Evolutionary conservation across 2,329 filamentous ascomycete species (phyloP).

Genomic region (Sporothrix phasma): DNA sequence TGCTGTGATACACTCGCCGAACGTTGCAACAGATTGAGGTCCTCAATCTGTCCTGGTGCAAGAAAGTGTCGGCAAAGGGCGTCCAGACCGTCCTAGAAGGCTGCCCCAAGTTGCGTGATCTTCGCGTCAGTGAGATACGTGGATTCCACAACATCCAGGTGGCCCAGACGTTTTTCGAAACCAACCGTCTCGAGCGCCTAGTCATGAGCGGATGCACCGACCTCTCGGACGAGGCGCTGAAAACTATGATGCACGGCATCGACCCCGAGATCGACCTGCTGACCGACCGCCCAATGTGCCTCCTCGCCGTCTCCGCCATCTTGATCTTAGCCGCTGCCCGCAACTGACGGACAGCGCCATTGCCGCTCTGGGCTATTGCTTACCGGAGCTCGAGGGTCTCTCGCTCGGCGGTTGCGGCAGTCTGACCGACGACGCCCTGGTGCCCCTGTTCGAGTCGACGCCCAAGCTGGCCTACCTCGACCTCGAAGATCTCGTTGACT

Average conservation of each 20-base stretch:
- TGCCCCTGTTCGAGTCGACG: slow-evolving; percentile 61
- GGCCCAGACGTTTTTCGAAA: slow-evolving; percentile 63
- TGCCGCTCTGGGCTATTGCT: slow-evolving; percentile 59
- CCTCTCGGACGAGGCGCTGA: slow-evolving; percentile 63
- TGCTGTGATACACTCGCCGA: slow-evolving; percentile 79
- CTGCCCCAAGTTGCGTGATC: slow-evolving; percentile 64
- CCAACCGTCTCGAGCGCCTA: slow-evolving; percentile 74
- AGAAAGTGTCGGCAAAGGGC: slow-evolving; percentile 68
- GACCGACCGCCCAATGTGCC: slow-evolving; percentile 65
- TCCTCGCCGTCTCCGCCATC: slow-evolving; percentile 65
- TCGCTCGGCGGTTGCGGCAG: slow-evolving; percentile 69
- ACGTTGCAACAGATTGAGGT: slow-evolving; percentile 73
- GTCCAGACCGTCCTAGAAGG: slow-evolving; percentile 61
- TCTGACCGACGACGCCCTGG: slow-evolving; percentile 64
- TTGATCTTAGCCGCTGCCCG: slow-evolving; percentile 74
- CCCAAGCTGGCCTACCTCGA: slow-evolving; percentile 78
- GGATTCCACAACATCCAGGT: slow-evolving; percentile 69
- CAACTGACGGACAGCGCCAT: slow-evolving; percentile 64
- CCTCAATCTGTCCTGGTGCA: slow-evolving; percentile 90
- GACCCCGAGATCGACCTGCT: slow-evolving; percentile 73
- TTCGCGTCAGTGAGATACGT: slow-evolving; percentile 70
- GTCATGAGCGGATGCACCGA: slow-evolving; percentile 71
- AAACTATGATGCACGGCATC: slow-evolving; percentile 63
- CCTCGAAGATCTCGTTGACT: slow-evolving; percentile 68
- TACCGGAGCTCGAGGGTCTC: slow-evolving; percentile 72